These are phyloP conservation scores for Cyclanthera cordifolia DNA, from an alignment of 306 rosid genomes.

Conservation along the genomic window DNA sequence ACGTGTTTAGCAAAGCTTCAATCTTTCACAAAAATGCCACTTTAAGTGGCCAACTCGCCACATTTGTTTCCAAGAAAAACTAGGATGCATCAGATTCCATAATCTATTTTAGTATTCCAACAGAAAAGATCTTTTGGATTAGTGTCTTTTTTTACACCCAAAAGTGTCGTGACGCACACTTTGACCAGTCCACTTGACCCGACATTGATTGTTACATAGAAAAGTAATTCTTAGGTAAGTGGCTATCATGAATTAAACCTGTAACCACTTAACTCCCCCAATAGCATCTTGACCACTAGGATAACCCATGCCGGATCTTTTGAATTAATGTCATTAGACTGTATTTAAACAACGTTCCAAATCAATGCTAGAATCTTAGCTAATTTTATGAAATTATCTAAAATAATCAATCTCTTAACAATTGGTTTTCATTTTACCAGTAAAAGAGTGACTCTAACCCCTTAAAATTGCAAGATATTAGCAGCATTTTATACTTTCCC, in stretches of 20 bases:
- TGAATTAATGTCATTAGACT: neutral
- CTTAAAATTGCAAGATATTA: neutral
- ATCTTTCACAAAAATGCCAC: neutral
- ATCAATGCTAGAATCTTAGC: slow-evolving; percentile 1
- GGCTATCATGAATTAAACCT: too few relatives aligned
- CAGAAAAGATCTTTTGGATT: neutral
- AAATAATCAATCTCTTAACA: neutral
- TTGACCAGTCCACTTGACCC: too few relatives aligned
- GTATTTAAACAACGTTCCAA: neutral
- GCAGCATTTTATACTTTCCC: neutral
- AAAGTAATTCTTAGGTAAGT: too few relatives aligned
- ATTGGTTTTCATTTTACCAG: neutral
- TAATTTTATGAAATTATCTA: neutral
- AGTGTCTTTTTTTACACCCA: too few relatives aligned
- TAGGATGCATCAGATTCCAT: neutral
- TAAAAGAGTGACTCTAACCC: neutral
- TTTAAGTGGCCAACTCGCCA: neutral
- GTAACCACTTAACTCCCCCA: too few relatives aligned
- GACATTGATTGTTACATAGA: too few relatives aligned
- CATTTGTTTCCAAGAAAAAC: neutral
- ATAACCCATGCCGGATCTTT: too few relatives aligned
- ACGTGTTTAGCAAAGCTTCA: neutral
- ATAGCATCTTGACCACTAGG: too few relatives aligned
- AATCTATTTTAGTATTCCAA: too few relatives aligned
- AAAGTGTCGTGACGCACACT: too few relatives aligned